Percentiles rank a stretch among this genome's conserved stretches.
Conservation (phyloP, 1,139 yeast genomes). For the Magnusiomyces tetraspermus region DNA sequence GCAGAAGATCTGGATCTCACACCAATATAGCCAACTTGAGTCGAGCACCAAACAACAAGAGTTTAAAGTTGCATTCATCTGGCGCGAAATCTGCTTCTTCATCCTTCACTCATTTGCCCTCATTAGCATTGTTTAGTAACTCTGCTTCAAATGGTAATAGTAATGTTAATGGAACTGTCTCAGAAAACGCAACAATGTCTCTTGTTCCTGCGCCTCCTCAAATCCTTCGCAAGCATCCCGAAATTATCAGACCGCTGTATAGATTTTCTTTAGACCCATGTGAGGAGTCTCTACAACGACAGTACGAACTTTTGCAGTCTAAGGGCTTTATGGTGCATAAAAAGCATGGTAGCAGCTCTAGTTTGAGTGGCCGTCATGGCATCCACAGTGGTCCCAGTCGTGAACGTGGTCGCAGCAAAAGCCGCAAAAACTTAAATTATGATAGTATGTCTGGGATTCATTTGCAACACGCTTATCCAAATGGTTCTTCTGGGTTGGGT, state of each 20-base stretch:
- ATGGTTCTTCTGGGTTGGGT: no score
- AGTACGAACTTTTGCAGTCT: constrained; percentile 11
- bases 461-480: no score
- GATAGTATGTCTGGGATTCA: no score
- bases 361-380: no score
- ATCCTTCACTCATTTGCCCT: neutral
- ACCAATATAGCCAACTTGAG: neutral
- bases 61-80: neutral
- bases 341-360: no score
- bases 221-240: constrained; percentile 24
- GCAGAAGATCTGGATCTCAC: neutral
- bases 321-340: neutral
- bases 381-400: no score
- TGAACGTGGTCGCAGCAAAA: no score
- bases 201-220: constrained; percentile 29
- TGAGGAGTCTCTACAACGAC: constrained; percentile 19
- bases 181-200: constrained; percentile 18
- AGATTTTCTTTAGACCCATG: constrained; percentile 24
- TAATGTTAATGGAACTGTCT: neutral
- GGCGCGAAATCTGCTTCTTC: neutral
- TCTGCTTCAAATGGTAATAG: neutral
- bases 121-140: no score
- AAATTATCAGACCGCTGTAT: constrained; percentile 22
- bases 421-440: no score
- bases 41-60: neutral